Evolutionary conservation across 192 early-diverging fungal species (phyloP).

Genomic region (Umbelopsis vinacea): DNA sequence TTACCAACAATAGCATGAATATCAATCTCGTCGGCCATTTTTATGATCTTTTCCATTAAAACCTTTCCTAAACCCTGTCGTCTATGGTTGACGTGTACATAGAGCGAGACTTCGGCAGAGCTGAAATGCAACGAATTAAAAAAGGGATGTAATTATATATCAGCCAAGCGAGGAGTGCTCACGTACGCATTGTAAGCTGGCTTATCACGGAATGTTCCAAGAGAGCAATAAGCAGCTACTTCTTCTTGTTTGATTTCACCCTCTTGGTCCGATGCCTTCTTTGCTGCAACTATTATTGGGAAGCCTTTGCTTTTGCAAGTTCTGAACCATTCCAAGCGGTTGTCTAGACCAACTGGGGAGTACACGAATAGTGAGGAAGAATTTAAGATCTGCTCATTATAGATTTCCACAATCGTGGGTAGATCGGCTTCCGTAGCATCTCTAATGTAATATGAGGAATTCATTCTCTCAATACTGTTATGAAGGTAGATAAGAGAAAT

Average conservation of each 20-base stretch:
- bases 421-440: conserved; percentile 46
- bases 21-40: conserved; percentile 40
- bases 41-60: conserved; percentile 44
- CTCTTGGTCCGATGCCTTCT: conserved; percentile 29
- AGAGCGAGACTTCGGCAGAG: conserved; percentile 56
- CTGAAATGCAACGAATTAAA: conserved; percentile 24
- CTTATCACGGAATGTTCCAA: conserved; percentile 29
- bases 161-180: neutral
- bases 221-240: conserved; percentile 29
- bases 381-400: conserved; percentile 50
- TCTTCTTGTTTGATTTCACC: neutral
- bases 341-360: conserved; percentile 42
- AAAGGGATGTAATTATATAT: neutral
- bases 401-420: conserved; percentile 46
- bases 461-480: neutral
- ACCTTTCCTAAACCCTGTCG: conserved; percentile 47
- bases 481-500: too few species aligned
- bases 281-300: conserved; percentile 50
- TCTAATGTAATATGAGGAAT: conserved; percentile 37
- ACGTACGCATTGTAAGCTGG: conserved; percentile 27
- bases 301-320: conserved; percentile 44
- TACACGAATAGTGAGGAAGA: conserved; percentile 51
- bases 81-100: conserved; percentile 52
- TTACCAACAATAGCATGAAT: conserved; percentile 56
- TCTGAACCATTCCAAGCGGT: conserved; percentile 46